Evolutionary conservation across 805 yeast species (phyloP), one percentile per base, ranked within the genome.

Genomic region (Metschnikowia cubensis): DNA sequence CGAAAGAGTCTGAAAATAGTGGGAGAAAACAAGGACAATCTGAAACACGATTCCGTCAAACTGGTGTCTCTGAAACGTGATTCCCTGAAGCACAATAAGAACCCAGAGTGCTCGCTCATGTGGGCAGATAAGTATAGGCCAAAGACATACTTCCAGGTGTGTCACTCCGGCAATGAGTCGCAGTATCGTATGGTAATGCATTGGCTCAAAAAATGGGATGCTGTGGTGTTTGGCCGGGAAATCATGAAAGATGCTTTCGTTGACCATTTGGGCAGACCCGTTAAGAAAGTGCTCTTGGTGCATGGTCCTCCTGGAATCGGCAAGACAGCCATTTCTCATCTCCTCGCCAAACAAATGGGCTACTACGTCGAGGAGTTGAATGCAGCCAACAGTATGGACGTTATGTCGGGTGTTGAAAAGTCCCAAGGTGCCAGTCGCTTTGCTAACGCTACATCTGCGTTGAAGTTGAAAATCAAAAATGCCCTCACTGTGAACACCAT

Each of bases 251-350:
- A 51, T 14, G 45, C 45, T 18, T 44, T 42, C 14, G 58, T 55
- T 1, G 76, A 73, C 55, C 35, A 50, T 3, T 57, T 66, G 42
- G 75, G 74, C 5, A 52, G 76, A 13, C 76, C 75, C 5, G 69
- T 65, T 14, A 76, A 77, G 47, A 85, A 81, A 55, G 75, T 94
- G 0, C 63, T 94, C 18, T 69, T 94, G 37, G 77, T 94, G 10
- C 89, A 85, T 63, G 99, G 99, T 0, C 94, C 96, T 0, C 90
- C 96, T 0, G 99, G 99, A 1, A 76, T 86, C 15, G 99, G 99
- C 8, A 92, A 92, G 63, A 91, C 98, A 0, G 81, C 94, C 0
- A 84, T 90, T 1, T 89, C 92, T 0, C 97, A 91, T 61, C 80
- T 89, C 1, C 77, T 90, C 35, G 94, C 96, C 3, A 76, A 75